A percentile compares a stretch with the other conserved stretches of the same genome.
Evolutionary conservation across 768 basidiomycete species (phyloP).

Genomic region (Xerocomellus intermedius): DNA sequence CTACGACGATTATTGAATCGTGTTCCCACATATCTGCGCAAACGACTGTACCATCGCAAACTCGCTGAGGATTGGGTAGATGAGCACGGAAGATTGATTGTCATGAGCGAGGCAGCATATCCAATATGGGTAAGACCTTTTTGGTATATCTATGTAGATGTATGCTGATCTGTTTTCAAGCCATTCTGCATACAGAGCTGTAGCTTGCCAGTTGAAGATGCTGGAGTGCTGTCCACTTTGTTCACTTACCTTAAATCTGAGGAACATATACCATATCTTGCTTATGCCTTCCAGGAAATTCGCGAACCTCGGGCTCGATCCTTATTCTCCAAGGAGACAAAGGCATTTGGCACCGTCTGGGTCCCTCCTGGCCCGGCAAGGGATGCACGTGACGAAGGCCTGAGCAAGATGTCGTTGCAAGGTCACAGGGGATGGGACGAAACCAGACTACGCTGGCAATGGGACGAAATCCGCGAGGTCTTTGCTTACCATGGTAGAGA

Average conservation of each 20-base stretch:
- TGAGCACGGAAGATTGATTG: constrained; percentile 46
- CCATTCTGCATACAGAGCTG: constrained; percentile 45
- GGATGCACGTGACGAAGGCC: constrained; percentile 42
- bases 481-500: constrained; percentile 57
- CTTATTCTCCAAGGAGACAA: constrained; percentile 45
- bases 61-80: constrained; percentile 53
- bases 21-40: constrained; percentile 37
- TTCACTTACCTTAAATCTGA: constrained; percentile 45
- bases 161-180: constrained; percentile 30
- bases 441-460: constrained; percentile 45
- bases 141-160: background rate
- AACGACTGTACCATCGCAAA: constrained; percentile 36
- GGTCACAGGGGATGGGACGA: constrained; percentile 48
- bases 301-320: constrained; percentile 48
- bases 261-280: constrained; percentile 49
- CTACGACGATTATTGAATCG: constrained; percentile 38
- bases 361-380: constrained; percentile 46
- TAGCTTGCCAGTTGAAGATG: constrained; percentile 36
- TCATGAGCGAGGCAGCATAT: constrained; percentile 63
- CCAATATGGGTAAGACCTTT: constrained; percentile 46
- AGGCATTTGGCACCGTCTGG: constrained; percentile 42
- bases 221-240: constrained; percentile 32
- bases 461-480: constrained; percentile 55
- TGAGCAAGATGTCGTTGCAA: constrained; percentile 21
- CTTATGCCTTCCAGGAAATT: constrained; percentile 60